A percentile compares a stretch with the other conserved stretches of the same genome.
These are phyloP conservation scores for Phytopythium helicoides DNA, from an alignment of 352 stramenopile genomes.

Conservation along the genomic window DNA sequence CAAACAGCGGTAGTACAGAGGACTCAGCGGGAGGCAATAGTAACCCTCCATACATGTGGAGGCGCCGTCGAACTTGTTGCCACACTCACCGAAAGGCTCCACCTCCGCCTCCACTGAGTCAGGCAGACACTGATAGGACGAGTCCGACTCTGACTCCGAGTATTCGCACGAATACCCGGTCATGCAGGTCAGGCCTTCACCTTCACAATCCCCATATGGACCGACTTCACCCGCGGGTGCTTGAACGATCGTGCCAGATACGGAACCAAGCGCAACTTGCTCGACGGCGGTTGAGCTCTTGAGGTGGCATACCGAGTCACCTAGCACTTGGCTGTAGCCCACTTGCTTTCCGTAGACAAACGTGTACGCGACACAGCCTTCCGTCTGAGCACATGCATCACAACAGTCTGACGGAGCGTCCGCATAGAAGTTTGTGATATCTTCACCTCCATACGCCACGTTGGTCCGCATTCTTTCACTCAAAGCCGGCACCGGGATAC, in stretches of 20 bases:
- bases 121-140: too few relatives aligned
- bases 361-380: not conserved
- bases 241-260: slow-evolving; percentile 22
- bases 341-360: not conserved
- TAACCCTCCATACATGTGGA: slow-evolving; percentile 4
- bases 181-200: too few relatives aligned
- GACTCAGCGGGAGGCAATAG: slow-evolving; percentile 17
- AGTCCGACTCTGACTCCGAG: too few relatives aligned
- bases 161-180: too few relatives aligned
- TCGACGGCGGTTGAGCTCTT: slow-evolving; percentile 11
- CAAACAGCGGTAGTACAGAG: slow-evolving; percentile 19
- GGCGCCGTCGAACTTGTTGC: not conserved
- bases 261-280: slow-evolving; percentile 12
- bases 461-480: slow-evolving; percentile 23
- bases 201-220: too few relatives aligned
- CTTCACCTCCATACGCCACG: slow-evolving; percentile 23
- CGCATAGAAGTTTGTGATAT: slow-evolving; percentile 2
- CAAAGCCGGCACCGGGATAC: slow-evolving; percentile 27
- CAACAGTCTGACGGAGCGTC: not conserved
- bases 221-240: too few relatives aligned
- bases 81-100: not conserved
- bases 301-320: not conserved
- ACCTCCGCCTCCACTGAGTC: not conserved
- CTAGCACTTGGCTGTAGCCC: too few relatives aligned
- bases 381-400: not conserved